Evolutionary conservation across 805 yeast species (phyloP).

Genomic region (Hanseniaspora pseudoguilliermondii): DNA sequence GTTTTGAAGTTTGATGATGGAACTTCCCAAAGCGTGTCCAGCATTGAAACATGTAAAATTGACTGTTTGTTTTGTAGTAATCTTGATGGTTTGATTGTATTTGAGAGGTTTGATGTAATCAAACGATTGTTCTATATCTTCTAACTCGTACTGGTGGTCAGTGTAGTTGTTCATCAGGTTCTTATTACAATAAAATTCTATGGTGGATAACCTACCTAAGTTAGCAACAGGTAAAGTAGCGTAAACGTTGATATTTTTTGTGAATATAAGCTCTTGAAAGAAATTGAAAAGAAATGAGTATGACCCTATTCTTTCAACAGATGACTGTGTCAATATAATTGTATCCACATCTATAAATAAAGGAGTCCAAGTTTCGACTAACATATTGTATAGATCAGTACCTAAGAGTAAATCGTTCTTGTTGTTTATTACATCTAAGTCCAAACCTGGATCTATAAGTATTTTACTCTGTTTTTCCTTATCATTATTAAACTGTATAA

Average conservation of each 20-base stretch:
- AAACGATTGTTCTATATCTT: conserved; percentile 69
- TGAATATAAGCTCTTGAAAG: conserved; percentile 20
- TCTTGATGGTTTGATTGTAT: conserved; percentile 60
- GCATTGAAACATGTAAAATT: conserved; percentile 73
- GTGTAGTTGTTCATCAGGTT: conserved; percentile 67
- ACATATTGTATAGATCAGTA: conserved; percentile 26
- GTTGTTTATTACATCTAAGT: background rate
- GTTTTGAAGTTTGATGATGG: conserved; percentile 35
- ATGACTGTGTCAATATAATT: conserved; percentile 76
- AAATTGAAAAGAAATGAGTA: conserved; percentile 45
- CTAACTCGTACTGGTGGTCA: conserved; percentile 45
- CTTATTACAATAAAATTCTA: conserved; percentile 62
- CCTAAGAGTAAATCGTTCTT: background rate
- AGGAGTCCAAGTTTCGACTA: conserved; percentile 29
- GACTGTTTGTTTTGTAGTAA: conserved; percentile 41
- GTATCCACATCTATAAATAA: conserved; percentile 44
- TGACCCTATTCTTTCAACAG: conserved; percentile 69
- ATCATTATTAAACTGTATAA: background rate
- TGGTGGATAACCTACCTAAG: conserved; percentile 70
- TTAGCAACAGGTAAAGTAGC: conserved; percentile 84
- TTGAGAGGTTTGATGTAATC: conserved; percentile 59
- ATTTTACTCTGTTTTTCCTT: background rate
- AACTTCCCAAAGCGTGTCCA: conserved; percentile 90
- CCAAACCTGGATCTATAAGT: conserved; percentile 10
- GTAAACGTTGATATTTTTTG: conserved; percentile 57